phyloP scores from a whole-genome alignment of 177 flowering plant species.

The Vitis hybrid region DNA sequence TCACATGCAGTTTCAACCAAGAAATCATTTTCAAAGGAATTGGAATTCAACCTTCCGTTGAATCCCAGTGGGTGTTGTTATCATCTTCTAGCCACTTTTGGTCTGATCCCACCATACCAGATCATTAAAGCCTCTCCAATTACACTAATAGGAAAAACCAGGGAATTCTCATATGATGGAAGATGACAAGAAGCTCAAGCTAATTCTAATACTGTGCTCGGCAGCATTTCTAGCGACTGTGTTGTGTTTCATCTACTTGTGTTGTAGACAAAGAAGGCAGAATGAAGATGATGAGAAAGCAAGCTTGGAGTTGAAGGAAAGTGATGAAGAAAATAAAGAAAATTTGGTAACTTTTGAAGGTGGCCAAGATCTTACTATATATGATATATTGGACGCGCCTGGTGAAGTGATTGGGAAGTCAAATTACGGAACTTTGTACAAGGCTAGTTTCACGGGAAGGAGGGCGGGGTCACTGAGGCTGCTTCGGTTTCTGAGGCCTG shows the following conservation, averaged over 20 bases:
- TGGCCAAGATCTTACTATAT: conserved; percentile 60
- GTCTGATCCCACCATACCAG: no score
- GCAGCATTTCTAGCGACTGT: conserved; percentile 16
- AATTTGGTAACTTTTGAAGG: conserved; percentile 65
- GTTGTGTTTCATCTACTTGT: conserved; percentile 29
- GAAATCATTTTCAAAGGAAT: no score
- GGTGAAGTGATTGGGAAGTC: conserved; percentile 96
- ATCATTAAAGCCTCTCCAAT: not conserved
- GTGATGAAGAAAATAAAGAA: conserved; percentile 35
- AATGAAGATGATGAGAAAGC: conserved; percentile 20
- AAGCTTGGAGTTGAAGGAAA: conserved; percentile 15
- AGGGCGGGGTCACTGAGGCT: conserved; percentile 31
- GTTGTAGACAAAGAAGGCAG: conserved; percentile 24
- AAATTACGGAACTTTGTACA: conserved; percentile 79
- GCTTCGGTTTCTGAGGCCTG: conserved; percentile 85
- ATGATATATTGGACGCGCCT: conserved; percentile 85
- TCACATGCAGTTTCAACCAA: not conserved
- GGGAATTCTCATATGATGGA: conserved; percentile 26
- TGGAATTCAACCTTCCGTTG: no score
- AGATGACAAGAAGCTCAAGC: conserved; percentile 23
- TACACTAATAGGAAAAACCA: not conserved
- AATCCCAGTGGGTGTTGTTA: no score
- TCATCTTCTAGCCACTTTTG: no score
- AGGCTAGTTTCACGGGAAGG: conserved; percentile 51
- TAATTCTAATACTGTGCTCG: conserved; percentile 11